Percentiles rank a stretch among this genome's conserved stretches.
Conservation (phyloP, 352 stramenopile species). For the Phytophthora tubulina region DNA sequence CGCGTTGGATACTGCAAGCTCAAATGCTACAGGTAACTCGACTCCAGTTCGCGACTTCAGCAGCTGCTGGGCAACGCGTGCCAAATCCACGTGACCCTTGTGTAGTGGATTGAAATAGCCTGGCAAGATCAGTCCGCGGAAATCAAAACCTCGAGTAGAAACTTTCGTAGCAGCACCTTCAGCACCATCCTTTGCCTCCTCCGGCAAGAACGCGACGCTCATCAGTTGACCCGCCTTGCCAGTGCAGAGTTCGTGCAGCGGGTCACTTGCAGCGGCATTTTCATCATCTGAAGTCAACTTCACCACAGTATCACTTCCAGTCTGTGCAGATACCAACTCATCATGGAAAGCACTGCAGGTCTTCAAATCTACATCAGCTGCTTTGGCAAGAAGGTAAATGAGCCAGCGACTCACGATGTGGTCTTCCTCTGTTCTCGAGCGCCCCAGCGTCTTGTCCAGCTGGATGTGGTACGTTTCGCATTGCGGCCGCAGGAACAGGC, state of each 20-base stretch:
- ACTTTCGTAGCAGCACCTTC: constrained; percentile 12
- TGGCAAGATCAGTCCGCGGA: constrained; percentile 71
- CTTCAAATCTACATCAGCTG: constrained; percentile 46
- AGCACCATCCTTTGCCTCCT: background rate
- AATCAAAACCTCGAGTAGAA: constrained; percentile 49
- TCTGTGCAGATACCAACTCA: constrained; percentile 43
- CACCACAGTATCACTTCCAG: constrained; percentile 40
- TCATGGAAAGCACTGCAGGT: constrained; percentile 41
- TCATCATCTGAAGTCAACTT: constrained; percentile 20
- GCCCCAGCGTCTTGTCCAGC: constrained; percentile 69
- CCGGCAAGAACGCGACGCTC: constrained; percentile 64
- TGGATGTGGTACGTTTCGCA: constrained; percentile 71
- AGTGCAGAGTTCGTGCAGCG: constrained; percentile 41
- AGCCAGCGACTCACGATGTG: constrained; percentile 74
- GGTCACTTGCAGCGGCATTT: constrained; percentile 19
- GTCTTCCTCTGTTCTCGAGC: constrained; percentile 72
- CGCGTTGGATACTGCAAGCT: constrained; percentile 80
- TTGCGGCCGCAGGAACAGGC: constrained; percentile 29
- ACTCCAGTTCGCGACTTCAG: constrained; percentile 41
- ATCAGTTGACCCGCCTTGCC: constrained; percentile 32
- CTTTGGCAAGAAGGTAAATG: constrained; percentile 71
- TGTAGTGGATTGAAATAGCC: constrained; percentile 90
- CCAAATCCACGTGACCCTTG: constrained; percentile 73
- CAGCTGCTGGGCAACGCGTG: constrained; percentile 53
- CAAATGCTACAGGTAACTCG: constrained; percentile 67